phyloP scores from a whole-genome alignment of 345 rosid species.

The Ailanthus altissimus region DNA sequence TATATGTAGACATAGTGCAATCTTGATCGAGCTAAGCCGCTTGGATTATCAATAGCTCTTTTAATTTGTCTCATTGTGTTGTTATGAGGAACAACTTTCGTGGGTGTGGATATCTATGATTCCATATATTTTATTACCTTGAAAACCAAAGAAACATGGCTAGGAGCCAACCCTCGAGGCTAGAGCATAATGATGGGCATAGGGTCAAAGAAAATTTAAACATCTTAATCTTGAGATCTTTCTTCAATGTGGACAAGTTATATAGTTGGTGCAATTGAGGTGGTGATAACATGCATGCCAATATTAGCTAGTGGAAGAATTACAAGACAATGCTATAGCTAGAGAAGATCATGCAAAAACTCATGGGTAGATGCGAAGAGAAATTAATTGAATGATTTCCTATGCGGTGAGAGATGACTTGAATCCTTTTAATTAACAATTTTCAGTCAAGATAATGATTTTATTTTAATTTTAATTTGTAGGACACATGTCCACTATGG shows the following conservation, averaged over 20 bases:
- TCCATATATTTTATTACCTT: not conserved
- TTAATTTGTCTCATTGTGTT: not conserved
- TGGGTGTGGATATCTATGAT: not conserved
- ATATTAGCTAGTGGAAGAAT: constrained; percentile 11
- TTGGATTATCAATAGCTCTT: not conserved
- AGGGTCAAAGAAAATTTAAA: not conserved
- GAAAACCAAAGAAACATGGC: not conserved
- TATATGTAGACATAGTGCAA: not conserved
- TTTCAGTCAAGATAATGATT: not conserved
- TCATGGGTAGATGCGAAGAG: not conserved
- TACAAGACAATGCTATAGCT: not conserved
- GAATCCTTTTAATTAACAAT: not conserved
- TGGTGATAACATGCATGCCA: constrained; percentile 20
- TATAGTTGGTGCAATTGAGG: constrained; percentile 5
- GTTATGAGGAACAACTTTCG: not conserved
- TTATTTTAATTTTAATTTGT: not conserved
- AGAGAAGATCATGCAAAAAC: constrained; percentile 17
- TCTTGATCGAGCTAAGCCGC: not conserved
- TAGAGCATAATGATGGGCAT: not conserved
- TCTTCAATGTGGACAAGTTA: not conserved
- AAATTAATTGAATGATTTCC: constrained; percentile 15
- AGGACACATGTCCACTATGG: constrained; percentile 16
- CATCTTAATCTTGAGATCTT: not conserved
- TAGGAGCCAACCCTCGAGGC: not conserved
- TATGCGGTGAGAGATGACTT: constrained; percentile 10